Conservation (phyloP, 352 stramenopile species). For the Phytophthora palmivora region DNA sequence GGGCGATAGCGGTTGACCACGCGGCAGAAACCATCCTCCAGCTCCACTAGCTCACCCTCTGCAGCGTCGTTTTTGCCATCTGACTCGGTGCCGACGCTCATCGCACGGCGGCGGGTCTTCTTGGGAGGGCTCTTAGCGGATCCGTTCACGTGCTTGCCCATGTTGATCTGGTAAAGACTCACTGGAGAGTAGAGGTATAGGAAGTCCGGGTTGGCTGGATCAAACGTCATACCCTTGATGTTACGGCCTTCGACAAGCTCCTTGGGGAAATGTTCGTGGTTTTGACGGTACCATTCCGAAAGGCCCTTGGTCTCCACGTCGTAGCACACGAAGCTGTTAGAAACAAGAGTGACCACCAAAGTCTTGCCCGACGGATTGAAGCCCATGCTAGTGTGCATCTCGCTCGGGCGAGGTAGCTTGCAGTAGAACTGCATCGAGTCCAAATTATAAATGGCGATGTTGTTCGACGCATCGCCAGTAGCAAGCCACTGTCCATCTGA, state of each 20-base stretch:
- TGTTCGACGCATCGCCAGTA: slow-evolving; percentile 70
- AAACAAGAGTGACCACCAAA: slow-evolving; percentile 82
- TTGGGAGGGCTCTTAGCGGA: slow-evolving; percentile 43
- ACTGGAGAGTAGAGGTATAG: slow-evolving; percentile 84
- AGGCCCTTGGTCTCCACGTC: slow-evolving; percentile 84
- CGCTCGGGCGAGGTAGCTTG: slow-evolving; percentile 62
- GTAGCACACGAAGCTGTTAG: slow-evolving; percentile 88
- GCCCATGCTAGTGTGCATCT: slow-evolving; percentile 82
- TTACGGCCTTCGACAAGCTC: slow-evolving; percentile 75
- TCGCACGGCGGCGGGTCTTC: slow-evolving; percentile 52
- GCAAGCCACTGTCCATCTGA: slow-evolving; percentile 85
- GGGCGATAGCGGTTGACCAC: slow-evolving; percentile 87
- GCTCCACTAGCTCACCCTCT: slow-evolving; percentile 69
- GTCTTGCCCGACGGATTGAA: slow-evolving; percentile 82
- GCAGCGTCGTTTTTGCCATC: slow-evolving; percentile 59
- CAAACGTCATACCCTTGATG: slow-evolving; percentile 84
- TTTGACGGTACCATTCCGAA: slow-evolving; percentile 75
- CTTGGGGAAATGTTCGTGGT: slow-evolving; percentile 78
- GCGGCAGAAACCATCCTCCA: slow-evolving; percentile 72
- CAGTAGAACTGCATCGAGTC: slow-evolving; percentile 89
- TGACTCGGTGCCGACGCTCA: slow-evolving; percentile 69
- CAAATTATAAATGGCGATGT: slow-evolving; percentile 83
- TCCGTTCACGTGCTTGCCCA: slow-evolving; percentile 46
- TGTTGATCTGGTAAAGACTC: slow-evolving; percentile 88
- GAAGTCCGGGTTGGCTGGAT: slow-evolving; percentile 75